phyloP scores from a whole-genome alignment of 768 basidiomycete species.

The Mrakia gelida region DNA sequence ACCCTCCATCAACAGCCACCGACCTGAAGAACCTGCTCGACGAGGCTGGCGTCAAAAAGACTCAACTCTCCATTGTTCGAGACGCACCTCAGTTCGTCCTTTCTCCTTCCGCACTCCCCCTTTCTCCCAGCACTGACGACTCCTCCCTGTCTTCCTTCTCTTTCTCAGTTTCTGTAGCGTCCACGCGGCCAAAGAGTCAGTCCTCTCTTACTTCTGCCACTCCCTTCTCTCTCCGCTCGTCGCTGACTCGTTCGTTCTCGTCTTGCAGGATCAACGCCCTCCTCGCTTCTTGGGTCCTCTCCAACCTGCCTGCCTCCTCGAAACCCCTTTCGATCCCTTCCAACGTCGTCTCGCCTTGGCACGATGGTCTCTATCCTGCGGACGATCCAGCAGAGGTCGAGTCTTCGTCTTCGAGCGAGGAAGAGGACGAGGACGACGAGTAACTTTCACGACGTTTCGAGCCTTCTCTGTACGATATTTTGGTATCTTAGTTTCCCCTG shows the following conservation, averaged over 20 bases:
- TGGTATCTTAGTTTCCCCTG: too few relatives aligned
- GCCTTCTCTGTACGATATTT: too few relatives aligned
- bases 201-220: background rate
- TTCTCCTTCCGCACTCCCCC: background rate
- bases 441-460: too few relatives aligned
- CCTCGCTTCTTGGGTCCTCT: conserved; percentile 50
- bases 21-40: background rate
- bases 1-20: background rate
- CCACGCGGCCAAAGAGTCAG: background rate
- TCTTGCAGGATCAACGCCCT: conserved; percentile 34
- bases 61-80: background rate
- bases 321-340: conserved; percentile 58
- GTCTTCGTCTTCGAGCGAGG: background rate
- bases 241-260: background rate
- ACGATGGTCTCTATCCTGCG: conserved; percentile 52
- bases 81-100: conserved; percentile 10
- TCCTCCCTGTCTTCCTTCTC: background rate
- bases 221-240: background rate
- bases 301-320: conserved; percentile 72
- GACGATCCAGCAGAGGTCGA: conserved; percentile 52
- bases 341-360: conserved; percentile 40
- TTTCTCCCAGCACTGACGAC: background rate
- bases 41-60: background rate
- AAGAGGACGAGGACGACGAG: background rate
- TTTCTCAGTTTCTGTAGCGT: background rate